Evolutionary conservation across 148 eudicot species (phyloP), one percentile per base, ranked within the genome.

Genomic region (Rhododendron ferrugineum): DNA sequence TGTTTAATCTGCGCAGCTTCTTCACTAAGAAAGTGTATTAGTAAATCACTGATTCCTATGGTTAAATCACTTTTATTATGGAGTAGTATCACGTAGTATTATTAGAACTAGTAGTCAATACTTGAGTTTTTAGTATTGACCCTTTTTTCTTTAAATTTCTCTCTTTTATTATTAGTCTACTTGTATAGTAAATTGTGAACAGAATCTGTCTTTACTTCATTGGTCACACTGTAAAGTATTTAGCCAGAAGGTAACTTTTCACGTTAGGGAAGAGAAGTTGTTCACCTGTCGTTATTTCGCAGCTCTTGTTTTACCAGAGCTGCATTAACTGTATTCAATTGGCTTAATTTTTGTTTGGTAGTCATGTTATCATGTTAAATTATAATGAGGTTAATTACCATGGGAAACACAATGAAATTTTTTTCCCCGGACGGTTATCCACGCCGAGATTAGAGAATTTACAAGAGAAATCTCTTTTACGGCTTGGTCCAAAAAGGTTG

Each of bases 11-110:
- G 62, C 91, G 94, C 18, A 89, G 93, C 88, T 75, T 96, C 20
- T 96, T 96, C 82, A 89, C 90, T 46, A 96, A 94, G 90, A 95
- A 90, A 85, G 92, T 90, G 89, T 89, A 90, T 90, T 96, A 87
- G 89, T n/a, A 52, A 62, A n/a, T 64, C 70, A 64, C 70, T 9
- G 13, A 64, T 64, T n/a, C 28, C 70, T 64, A n/a, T n/a, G 30
- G 1, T n/a, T 64, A 66, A 26, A 26, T 66, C 73, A 26, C 73
- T 62, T 40, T 40, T 6, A 40, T 40, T 40, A 40, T 34, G 1
- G 34, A 32, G n/a, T n/a, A 32, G 2, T 62, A 54, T 54, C 22
- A 16, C 60, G 22, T 54, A 54, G 26, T 58, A 58, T 22, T 58
- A 58, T 56, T 6, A 58, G 23, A 5, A n/a, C n/a, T n/a, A 20